Conservation (phyloP, 2,329 filamentous ascomycete species). For the Incumbomyces delicatus region DNA sequence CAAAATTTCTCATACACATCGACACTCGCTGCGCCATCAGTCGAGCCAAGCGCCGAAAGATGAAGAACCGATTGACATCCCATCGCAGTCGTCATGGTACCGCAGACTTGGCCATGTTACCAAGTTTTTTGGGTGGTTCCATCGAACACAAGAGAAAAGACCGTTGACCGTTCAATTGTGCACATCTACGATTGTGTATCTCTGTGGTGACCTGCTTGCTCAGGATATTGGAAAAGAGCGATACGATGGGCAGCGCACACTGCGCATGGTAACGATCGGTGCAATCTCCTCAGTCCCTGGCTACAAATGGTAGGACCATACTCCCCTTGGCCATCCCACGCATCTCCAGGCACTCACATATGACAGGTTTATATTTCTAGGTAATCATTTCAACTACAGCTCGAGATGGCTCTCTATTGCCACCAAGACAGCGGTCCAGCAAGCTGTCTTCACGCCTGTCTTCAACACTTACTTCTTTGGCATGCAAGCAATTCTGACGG, state of each 20-base stretch:
- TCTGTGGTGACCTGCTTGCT: slow-evolving; percentile 37
- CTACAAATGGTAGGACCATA: slow-evolving; percentile 61
- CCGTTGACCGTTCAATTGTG: slow-evolving; percentile 73
- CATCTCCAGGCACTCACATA: background rate
- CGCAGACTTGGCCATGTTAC: slow-evolving; percentile 20
- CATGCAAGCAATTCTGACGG: slow-evolving; percentile 64
- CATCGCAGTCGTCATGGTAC: slow-evolving; percentile 18
- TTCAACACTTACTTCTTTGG: slow-evolving; percentile 81
- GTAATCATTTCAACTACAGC: slow-evolving; percentile 71
- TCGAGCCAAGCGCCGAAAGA: slow-evolving; percentile 4
- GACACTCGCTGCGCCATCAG: background rate
- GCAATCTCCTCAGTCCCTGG: slow-evolving; percentile 63
- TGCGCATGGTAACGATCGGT: slow-evolving; percentile 65
- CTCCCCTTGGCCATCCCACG: background rate
- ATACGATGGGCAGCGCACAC: slow-evolving; percentile 61
- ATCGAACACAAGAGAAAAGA: slow-evolving; percentile 55
- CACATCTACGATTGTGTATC: slow-evolving; percentile 67
- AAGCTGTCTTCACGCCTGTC: slow-evolving; percentile 67
- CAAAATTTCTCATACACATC: background rate
- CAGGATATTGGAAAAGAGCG: slow-evolving; percentile 29
- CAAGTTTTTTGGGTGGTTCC: slow-evolving; percentile 22
- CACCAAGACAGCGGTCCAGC: slow-evolving; percentile 72
- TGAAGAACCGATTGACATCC: slow-evolving; percentile 17
- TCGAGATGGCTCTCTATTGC: slow-evolving; percentile 61
- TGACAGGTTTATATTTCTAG: slow-evolving; percentile 66